phyloP scores from a whole-genome alignment of 805 yeast species.

The Lipomyces yamanashiensis region DNA sequence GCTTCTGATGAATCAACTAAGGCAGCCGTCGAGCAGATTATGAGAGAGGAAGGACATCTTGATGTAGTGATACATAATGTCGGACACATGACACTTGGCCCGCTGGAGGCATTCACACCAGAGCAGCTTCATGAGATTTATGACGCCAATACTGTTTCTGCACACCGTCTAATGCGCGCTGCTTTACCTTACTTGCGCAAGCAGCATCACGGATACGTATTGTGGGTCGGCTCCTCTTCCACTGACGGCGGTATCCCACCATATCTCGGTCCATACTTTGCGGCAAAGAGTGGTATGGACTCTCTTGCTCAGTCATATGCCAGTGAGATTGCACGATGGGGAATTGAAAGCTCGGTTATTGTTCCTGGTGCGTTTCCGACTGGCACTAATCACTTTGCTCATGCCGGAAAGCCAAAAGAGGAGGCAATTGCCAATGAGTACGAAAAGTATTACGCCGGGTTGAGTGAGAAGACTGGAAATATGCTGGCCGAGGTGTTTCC shows the following conservation, averaged over 20 bases:
- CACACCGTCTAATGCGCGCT: constrained; percentile 16
- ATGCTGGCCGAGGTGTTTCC: constrained; percentile 10
- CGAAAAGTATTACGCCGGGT: constrained; percentile 15
- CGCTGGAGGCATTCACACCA: constrained; percentile 14
- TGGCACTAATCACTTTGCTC: constrained; percentile 12
- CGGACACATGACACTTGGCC: constrained; percentile 19
- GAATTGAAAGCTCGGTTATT: constrained; percentile 11
- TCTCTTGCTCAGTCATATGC: constrained; percentile 13
- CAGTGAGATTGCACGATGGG: constrained; percentile 18
- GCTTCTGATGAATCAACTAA: constrained; percentile 14
- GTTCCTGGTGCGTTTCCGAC: constrained; percentile 19
- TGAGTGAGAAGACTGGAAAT: constrained; percentile 10
- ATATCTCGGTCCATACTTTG: constrained; percentile 16
- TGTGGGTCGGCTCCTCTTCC: constrained; percentile 19
- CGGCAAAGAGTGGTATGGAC: constrained; percentile 18
- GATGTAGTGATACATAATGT: constrained; percentile 17
- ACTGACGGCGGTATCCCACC: constrained; percentile 15
- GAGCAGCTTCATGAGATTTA: constrained; percentile 15
- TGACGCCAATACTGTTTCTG: constrained; percentile 15
- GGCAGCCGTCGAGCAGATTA: constrained; percentile 4
- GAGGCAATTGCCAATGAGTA: constrained; percentile 9
- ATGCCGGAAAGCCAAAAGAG: constrained; percentile 16
- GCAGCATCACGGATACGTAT: constrained; percentile 9
- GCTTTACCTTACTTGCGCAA: constrained; percentile 11
- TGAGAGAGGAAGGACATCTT: constrained; percentile 13